Evolutionary conservation across 768 basidiomycete genomes (phyloP).

Genomic region (Leccinum pellstonianum): DNA sequence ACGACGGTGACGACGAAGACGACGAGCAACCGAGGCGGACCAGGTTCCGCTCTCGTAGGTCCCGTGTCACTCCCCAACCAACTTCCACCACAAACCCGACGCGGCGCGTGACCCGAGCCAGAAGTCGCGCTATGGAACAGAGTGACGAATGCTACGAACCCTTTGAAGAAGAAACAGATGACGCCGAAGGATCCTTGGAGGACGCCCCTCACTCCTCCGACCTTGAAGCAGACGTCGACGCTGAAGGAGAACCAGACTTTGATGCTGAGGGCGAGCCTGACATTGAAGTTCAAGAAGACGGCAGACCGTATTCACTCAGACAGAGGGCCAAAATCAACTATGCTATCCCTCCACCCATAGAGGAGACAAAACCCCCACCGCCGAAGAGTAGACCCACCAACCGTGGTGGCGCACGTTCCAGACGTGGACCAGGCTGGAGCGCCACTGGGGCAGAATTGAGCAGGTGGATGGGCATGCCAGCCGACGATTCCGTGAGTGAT

Average conservation of each 20-base stretch:
- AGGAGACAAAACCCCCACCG: constrained; percentile 52
- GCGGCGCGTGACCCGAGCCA: constrained; percentile 27
- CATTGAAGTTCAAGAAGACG: constrained; percentile 41
- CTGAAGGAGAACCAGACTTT: constrained; percentile 39
- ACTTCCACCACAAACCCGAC: neutral
- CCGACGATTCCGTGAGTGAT: constrained; percentile 65
- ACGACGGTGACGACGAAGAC: constrained; percentile 35
- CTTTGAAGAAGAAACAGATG: constrained; percentile 46
- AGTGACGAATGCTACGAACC: constrained; percentile 54
- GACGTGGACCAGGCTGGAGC: constrained; percentile 70
- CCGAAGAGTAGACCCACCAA: constrained; percentile 38
- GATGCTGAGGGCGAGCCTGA: constrained; percentile 40
- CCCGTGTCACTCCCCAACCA: constrained; percentile 29
- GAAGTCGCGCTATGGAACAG: constrained; percentile 30
- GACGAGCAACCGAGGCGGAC: constrained; percentile 22
- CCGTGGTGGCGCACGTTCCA: constrained; percentile 40
- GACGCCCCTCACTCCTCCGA: constrained; percentile 46
- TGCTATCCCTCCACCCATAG: constrained; percentile 77
- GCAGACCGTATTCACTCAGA: constrained; percentile 55
- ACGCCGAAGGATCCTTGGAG: constrained; percentile 60
- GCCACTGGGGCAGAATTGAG: constrained; percentile 75
- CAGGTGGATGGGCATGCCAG: constrained; percentile 70
- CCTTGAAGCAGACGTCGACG: constrained; percentile 36
- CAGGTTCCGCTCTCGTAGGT: constrained; percentile 13
- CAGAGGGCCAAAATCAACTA: constrained; percentile 70